Percentiles rank a stretch among this genome's conserved stretches.
Conservation (phyloP, 2,329 filamentous ascomycete species). For the Fusarium papillatum region DNA sequence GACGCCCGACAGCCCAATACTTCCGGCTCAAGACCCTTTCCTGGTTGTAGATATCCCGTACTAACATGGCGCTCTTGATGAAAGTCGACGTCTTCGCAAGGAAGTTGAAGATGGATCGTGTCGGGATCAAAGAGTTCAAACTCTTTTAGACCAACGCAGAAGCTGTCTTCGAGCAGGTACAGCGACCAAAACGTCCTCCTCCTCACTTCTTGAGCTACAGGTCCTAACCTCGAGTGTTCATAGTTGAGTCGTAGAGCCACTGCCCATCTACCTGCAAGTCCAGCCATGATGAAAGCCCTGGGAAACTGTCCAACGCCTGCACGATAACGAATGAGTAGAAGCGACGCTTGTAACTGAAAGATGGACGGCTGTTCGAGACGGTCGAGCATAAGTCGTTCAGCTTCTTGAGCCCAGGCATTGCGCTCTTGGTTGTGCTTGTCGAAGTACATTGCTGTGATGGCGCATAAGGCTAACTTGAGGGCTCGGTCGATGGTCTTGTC, state of each 20-base stretch:
- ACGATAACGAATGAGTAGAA: slow-evolving; percentile 43
- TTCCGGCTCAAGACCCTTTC: slow-evolving; percentile 43
- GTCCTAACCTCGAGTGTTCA: slow-evolving; percentile 40
- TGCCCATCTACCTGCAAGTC: slow-evolving; percentile 42
- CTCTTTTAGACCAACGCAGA: slow-evolving; percentile 43
- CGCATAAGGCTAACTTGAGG: slow-evolving; percentile 40
- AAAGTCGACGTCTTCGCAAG: slow-evolving; percentile 43
- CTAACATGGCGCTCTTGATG: slow-evolving; percentile 32
- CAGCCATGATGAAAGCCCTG: slow-evolving; percentile 45
- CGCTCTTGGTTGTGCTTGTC: slow-evolving; percentile 25
- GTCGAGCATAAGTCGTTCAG: slow-evolving; percentile 41
- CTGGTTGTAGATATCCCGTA: slow-evolving; percentile 43
- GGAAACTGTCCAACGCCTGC: slow-evolving; percentile 44
- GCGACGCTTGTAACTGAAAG: slow-evolving; percentile 44
- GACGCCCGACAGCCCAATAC: slow-evolving; percentile 37
- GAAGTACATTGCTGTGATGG: slow-evolving; percentile 44
- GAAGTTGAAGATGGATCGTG: slow-evolving; percentile 41
- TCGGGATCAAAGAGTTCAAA: slow-evolving; percentile 44
- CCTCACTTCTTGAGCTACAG: slow-evolving; percentile 42
- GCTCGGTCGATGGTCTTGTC: slow-evolving; percentile 43
- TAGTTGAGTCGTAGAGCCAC: slow-evolving; percentile 46
- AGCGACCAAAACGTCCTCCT: slow-evolving; percentile 44
- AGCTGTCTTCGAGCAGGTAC: slow-evolving; percentile 44
- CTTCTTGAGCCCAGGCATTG: slow-evolving; percentile 40
- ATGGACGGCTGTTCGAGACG: slow-evolving; percentile 43